Evolutionary conservation across 805 yeast species (phyloP).

Genomic region (Kuraishia ogatae): DNA sequence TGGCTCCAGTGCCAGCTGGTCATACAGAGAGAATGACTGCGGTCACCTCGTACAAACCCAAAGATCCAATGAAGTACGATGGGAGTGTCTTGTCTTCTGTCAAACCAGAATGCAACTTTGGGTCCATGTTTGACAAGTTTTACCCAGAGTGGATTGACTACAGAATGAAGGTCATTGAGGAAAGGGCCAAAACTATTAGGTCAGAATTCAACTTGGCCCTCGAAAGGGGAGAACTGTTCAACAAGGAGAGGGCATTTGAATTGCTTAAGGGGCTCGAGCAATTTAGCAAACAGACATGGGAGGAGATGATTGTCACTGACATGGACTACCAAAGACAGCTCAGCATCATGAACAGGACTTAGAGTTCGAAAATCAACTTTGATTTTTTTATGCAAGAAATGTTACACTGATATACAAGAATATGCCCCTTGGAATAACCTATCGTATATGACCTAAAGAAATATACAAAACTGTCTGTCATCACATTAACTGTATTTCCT

Average conservation of each 20-base stretch:
- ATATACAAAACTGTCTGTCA: too few species aligned
- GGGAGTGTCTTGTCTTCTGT: constrained; percentile 29
- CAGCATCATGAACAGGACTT: background rate
- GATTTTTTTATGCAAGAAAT: background rate
- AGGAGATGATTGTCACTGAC: background rate
- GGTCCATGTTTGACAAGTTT: constrained; percentile 26
- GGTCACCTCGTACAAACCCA: constrained; percentile 34
- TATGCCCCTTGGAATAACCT: too few species aligned
- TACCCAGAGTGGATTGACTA: constrained; percentile 31
- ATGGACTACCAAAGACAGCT: background rate
- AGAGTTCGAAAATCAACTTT: too few species aligned
- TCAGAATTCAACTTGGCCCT: constrained; percentile 11
- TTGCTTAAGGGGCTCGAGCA: background rate
- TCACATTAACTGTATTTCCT: too few species aligned
- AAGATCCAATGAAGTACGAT: constrained; percentile 25
- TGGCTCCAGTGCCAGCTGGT: constrained; percentile 35
- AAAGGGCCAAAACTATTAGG: constrained; percentile 14
- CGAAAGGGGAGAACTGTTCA: constrained; percentile 17
- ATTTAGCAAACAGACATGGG: background rate
- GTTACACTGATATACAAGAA: background rate
- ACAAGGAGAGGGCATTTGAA: constrained; percentile 14
- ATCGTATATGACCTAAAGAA: too few species aligned
- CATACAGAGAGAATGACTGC: constrained; percentile 31
- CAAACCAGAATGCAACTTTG: constrained; percentile 27
- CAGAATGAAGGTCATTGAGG: constrained; percentile 23